These are phyloP conservation scores for Vitis hybrid DNA, from an alignment of 177 flowering plant genomes.

Conservation along the genomic window DNA sequence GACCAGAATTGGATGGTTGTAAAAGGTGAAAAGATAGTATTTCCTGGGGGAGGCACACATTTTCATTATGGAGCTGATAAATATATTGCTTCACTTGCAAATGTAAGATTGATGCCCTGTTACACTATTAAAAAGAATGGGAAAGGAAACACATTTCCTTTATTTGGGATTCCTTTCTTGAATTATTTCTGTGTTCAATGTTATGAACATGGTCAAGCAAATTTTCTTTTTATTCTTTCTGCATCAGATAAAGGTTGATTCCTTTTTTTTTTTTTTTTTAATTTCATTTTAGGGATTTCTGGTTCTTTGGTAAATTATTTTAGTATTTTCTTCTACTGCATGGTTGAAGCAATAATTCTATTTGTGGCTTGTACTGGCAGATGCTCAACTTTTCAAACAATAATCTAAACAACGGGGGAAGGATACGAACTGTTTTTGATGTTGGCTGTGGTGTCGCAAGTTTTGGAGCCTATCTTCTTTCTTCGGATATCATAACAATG, in stretches of 20 bases:
- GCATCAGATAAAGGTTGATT: too few species aligned
- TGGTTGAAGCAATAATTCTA: not conserved
- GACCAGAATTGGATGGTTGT: conserved; percentile 62
- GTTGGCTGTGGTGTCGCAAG: conserved; percentile 60
- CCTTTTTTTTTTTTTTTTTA: not conserved
- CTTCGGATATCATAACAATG: conserved; percentile 47
- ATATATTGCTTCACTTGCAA: conserved; percentile 49
- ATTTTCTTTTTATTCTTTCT: not conserved
- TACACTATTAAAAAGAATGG: not conserved
- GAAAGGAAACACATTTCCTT: not conserved
- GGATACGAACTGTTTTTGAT: conserved; percentile 47
- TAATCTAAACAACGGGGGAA: conserved; percentile 41
- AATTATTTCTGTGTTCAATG: too few species aligned
- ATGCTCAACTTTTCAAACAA: conserved; percentile 47
- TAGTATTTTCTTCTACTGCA: not conserved
- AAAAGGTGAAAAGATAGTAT: conserved; percentile 39
- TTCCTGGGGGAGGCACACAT: conserved; percentile 55
- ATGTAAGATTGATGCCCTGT: conserved; percentile 24
- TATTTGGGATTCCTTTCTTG: too few species aligned
- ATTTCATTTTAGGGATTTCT: not conserved
- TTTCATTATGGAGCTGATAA: conserved; percentile 51
- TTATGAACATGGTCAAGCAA: not conserved
- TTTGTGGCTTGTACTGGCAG: conserved; percentile 27
- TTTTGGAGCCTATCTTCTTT: conserved; percentile 51
- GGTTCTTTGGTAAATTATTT: not conserved